Evolutionary conservation across 441 rosid genomes (phyloP).

Genomic region (Dalechampia spathulata): DNA sequence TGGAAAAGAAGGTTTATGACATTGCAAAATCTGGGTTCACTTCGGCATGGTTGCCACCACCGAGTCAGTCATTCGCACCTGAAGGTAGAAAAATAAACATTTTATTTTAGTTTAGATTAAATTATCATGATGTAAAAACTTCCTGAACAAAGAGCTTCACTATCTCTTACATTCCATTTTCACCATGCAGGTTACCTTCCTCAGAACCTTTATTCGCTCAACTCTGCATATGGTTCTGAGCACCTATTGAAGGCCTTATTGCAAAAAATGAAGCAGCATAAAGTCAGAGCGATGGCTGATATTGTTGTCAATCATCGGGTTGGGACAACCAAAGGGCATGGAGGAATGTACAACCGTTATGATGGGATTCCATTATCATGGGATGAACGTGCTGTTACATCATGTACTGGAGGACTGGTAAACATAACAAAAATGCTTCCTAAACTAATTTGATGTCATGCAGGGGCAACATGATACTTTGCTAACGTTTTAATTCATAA

Average conservation of each 20-base stretch:
- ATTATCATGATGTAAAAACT: not conserved
- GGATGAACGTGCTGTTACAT: slow-evolving; percentile 87
- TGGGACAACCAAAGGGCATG: slow-evolving; percentile 79
- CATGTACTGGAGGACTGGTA: slow-evolving; percentile 91
- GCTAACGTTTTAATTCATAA: not conserved
- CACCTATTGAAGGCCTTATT: slow-evolving; percentile 59
- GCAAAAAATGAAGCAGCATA: slow-evolving; percentile 60
- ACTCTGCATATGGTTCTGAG: slow-evolving; percentile 87
- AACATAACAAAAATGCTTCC: slow-evolving; percentile 5
- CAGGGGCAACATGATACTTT: not conserved
- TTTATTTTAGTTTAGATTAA: not conserved
- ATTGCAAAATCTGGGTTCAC: slow-evolving; percentile 86
- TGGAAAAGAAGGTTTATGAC: slow-evolving; percentile 60
- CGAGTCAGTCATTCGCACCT: slow-evolving; percentile 62
- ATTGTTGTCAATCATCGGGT: slow-evolving; percentile 90
- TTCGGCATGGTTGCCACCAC: slow-evolving; percentile 87
- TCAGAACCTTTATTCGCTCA: slow-evolving; percentile 71
- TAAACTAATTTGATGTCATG: not conserved
- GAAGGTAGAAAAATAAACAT: slow-evolving; percentile 48
- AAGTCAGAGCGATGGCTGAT: slow-evolving; percentile 94
- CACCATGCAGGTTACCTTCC: slow-evolving; percentile 73
- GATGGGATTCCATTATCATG: slow-evolving; percentile 81
- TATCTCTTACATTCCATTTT: not conserved
- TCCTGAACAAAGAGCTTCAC: not conserved
- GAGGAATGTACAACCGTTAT: slow-evolving; percentile 80